Conservation (phyloP, 2,329 filamentous ascomycete species). For the Bipolaris oryzae region DNA sequence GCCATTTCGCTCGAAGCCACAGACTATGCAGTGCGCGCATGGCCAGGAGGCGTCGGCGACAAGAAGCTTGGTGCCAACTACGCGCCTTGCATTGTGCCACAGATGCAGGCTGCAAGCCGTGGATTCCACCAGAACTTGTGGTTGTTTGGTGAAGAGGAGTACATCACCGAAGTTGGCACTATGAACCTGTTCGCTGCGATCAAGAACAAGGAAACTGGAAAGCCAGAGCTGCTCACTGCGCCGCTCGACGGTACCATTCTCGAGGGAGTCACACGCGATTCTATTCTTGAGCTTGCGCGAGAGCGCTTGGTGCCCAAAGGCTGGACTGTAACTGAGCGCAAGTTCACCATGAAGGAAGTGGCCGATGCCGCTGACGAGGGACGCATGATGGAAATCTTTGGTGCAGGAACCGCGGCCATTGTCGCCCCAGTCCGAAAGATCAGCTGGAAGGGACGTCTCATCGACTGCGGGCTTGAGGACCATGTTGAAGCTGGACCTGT, state of each 20-base stretch:
- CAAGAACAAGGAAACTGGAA: conserved; percentile 82
- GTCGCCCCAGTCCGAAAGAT: conserved; percentile 90
- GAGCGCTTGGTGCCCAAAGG: conserved; percentile 84
- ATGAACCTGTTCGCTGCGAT: conserved; percentile 97
- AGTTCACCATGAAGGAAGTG: conserved; percentile 89
- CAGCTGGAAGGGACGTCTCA: conserved; percentile 80
- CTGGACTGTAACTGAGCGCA: conserved; percentile 87
- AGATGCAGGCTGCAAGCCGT: conserved; percentile 85
- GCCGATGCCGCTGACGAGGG: conserved; percentile 82
- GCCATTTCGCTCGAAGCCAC: conserved; percentile 94
- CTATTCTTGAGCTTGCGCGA: conserved; percentile 81
- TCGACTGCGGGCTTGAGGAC: conserved; percentile 82
- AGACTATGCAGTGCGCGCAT: conserved; percentile 93
- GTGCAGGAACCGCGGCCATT: conserved; percentile 90
- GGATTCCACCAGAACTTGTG: conserved; percentile 99
- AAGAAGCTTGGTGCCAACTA: conserved; percentile 99
- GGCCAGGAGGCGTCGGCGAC: conserved; percentile 96
- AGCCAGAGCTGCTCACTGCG: conserved; percentile 92
- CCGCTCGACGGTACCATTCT: conserved; percentile 96
- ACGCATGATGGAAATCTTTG: conserved; percentile 89
- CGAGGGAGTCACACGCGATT: conserved; percentile 92
- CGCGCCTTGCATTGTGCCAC: conserved; percentile 97
- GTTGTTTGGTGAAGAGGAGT: conserved; percentile 95
- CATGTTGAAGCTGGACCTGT: conserved; percentile 87
- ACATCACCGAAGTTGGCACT: conserved; percentile 94